Evolutionary conservation across 2,329 filamentous ascomycete species (phyloP), one percentile per base, ranked within the genome.

Genomic region (Diaporthe citri): DNA sequence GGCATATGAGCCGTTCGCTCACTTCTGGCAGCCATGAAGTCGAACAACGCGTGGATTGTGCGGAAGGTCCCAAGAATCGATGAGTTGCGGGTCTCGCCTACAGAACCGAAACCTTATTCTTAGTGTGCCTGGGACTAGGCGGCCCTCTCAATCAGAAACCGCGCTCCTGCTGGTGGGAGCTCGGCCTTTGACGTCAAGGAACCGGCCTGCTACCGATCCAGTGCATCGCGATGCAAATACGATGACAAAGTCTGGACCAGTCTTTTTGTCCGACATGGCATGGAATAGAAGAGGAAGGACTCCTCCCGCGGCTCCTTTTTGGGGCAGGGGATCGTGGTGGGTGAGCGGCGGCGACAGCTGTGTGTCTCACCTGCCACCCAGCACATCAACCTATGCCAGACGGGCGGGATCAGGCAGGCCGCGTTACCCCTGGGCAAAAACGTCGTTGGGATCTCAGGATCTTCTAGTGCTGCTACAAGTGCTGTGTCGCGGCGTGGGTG

Each of bases 51-150:
- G 28, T 25, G 34, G 22, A 13, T 52, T 22, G 62, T 20, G 10
- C 13, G 46, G 48, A 22, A 22, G 64, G n/a, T 55, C 48, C 64
- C 46, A 55, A 20, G 64, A 55, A 55, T 41, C 34, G 48, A 69
- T 10, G 8, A 69, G 48, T 39, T 69, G 64, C 64, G 64, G 64
- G 64, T 22, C 64, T 69, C 64, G 64, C 64, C 46, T 55, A 31
- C 34, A 55, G 48, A 55, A 20, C 64, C 64, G 64, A 69, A 69
- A 69, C 64, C 64, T 69, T 69, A 69, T 55, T 55, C 48, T 41
- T 69, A 22, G 13, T 39, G 41, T 48, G 60, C 60, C 60, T 43
- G 57, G 57, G n/a, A 28, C 6, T 36, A 51, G 34, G 31, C 9
- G 4, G 15, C 48, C 4, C 34, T 41, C 15, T 69, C 34, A 31